Conservation (phyloP, 2,329 filamentous ascomycete species). For the Alternaria brassicae region DNA sequence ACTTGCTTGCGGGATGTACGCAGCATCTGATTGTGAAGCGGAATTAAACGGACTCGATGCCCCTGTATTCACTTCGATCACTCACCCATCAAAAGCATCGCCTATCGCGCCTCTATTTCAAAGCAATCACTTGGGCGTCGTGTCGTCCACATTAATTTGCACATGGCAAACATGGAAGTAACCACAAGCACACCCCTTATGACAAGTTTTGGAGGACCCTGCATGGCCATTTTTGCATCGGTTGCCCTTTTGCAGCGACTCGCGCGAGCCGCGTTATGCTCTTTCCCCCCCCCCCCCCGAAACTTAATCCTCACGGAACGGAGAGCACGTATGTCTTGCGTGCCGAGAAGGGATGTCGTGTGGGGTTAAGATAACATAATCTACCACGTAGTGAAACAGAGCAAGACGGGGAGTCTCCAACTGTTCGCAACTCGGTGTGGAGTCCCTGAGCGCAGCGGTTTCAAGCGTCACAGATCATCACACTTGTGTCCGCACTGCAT, state of each 20-base stretch:
- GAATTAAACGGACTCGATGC: not conserved
- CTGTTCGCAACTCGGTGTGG: not conserved
- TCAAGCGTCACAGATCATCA: slow-evolving; percentile 2
- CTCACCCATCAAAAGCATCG: not conserved
- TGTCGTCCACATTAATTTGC: slow-evolving; percentile 7
- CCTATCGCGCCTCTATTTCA: not conserved
- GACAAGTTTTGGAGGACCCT: slow-evolving; percentile 6
- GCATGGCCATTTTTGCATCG: not conserved
- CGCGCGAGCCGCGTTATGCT: slow-evolving; percentile 9
- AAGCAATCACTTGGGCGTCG: not conserved
- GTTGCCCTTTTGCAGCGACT: not conserved
- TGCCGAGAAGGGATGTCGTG: not conserved
- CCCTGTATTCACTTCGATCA: not conserved
- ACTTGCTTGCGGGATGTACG: not conserved
- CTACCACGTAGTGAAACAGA: not conserved
- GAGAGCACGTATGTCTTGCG: not conserved
- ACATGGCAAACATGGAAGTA: slow-evolving; percentile 11
- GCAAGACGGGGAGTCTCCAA: not conserved
- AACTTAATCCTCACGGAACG: not conserved
- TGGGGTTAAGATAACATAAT: not conserved
- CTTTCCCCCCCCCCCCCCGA: not conserved
- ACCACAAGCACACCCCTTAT: not conserved
- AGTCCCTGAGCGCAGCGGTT: not conserved
- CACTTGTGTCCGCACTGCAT: not conserved
- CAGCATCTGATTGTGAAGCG: not conserved